Evolutionary conservation across 2,329 filamentous ascomycete genomes (phyloP), one percentile per base, ranked within the genome.

Genomic region (Colletotrichum destructivum): DNA sequence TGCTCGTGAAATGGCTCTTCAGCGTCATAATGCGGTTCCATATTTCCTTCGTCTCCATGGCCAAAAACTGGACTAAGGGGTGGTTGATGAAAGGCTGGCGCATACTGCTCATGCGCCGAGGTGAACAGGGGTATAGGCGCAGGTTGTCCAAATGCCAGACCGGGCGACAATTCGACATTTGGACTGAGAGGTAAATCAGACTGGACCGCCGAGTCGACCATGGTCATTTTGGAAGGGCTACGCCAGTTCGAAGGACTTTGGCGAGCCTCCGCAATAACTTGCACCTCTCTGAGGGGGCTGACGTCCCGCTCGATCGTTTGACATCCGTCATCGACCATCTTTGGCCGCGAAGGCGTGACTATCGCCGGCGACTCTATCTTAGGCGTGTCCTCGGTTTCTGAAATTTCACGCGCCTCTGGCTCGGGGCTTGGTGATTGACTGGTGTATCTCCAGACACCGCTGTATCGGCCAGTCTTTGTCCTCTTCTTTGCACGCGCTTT

Each of bases 401-500:
- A 77, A 26, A 71, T 66, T 7, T 80, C 73, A 49, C 73, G 52
- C 56, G 75, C 16, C 51, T 87, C 82, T 44, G 85, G 87, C 77
- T 92, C 88, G 3, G 94, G 93, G 63, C 91, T 95, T 9, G 90
- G 91, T 1, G 93, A 92, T 67, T 90, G 88, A 77, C 92, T 93
- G 26, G 87, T 86, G 76, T 95, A 93, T 73, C 88, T 91, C 96
- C 96, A 98, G 38, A 89, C 85, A 40, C 86, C 88, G 76, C 90
- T 91, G 62, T 89, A 85, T 72, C 91, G 85, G 70, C 91, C 89
- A 80, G 93, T 93, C 55, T 91, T 90, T 9, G 92, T 90, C 66
- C 89, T 88, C 81, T 95, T 97, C 72, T 89, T 91, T 38, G 89
- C 90, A 76, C 86, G 89, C 6, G 88, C 89, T 46, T 83, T 87